Evolutionary conservation across 1,284 basidiomycete genomes (phyloP), one percentile per base, ranked within the genome.

Genomic region (Cutaneotrichosporon cutaneum): DNA sequence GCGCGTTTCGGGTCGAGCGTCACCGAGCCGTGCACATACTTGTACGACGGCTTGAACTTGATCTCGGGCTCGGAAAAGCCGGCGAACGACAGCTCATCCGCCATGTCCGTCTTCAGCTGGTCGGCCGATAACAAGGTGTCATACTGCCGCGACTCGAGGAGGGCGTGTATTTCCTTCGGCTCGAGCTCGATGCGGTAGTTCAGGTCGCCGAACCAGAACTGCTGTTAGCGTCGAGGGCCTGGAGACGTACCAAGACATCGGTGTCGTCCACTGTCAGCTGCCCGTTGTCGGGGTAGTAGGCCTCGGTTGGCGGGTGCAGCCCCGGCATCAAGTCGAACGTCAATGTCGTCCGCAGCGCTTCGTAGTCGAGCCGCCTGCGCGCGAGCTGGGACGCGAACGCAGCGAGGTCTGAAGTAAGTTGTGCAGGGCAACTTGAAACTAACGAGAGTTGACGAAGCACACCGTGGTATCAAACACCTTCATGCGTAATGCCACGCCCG

Each of bases 381-480:
- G 69, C 73, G 80, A 85, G 72, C 80, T 85, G 64, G 81, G 83
- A 74, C 80, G 84, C 63, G 80, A 83, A 71, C 78, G 84, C 74
- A 79, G 85, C 60, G 78, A 83, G 59, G 80, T 83, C 84, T 86
- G 62, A 3, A 54, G 44, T 57, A 36, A 51, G 35, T 33, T 39
- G 9, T n/a, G n/a, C n/a, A n/a, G n/a, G 13, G 16, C 24, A 2
- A 5, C 24, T 4, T 3, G n/a, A 9, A 80, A 83, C 85, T 82
- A 18, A 84, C 84, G 72, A 81, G 70, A 84, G 54, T 85, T 82
- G 36, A 86, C 82, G 68, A 82, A 83, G 81, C 84, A 85, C 7
- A 78, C 66, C 9, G 82, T 76, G 2, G 80, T 80, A 39, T 79
- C 74, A 56, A 64, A 62, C 0, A 77, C 62, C 64, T 70, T 74